Evolutionary conservation across 2,329 filamentous ascomycete species (phyloP), one percentile per base, ranked within the genome.

Genomic region (Botrytis sinoallii): DNA sequence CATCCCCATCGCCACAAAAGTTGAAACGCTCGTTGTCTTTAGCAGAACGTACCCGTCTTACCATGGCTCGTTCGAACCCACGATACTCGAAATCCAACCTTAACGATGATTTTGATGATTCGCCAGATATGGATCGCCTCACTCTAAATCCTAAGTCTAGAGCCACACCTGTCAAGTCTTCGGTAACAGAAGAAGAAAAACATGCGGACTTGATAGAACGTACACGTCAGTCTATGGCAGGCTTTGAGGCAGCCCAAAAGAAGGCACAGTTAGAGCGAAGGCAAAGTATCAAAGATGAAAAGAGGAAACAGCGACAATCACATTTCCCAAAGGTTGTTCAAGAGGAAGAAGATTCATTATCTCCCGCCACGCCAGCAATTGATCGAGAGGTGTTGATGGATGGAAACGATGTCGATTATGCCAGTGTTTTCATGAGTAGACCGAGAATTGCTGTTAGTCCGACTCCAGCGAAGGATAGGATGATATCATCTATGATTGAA

Each of bases 401-500:
- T 60, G 82, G 78, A 42, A 86, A 86, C 6, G 57, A 86, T 6
- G 71, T 68, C 2, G 93, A 97, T 75, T 92, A 94, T 81, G 91
- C 92, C 74, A 92, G 91, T 40, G 91, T 97, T 1, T 98, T 98
- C 81, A 93, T 91, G 83, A 95, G 93, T 76, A 84, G 95, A 76
- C 95, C 95, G 0, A 92, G 90, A 82, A 89, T 98, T 77, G 91
- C 91, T 76, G 88, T 89, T 18, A 97, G 94, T 81, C 94, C 94
- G 2, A 77, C 77, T 9, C 63, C 71, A 57, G 40, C 66, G 42
- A 69, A 42, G 25, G 64, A 52, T 35, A 60, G 63, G 42, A 72
- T 42, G 63, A 52, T 57, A 35, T 68, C 65, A 55, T 55, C n/a
- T n/a, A 52, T 71, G 59, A 48, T 64, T 20, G 69, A 64, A 12